These are phyloP conservation scores for Yarrowia yakushimensis DNA, from an alignment of 805 yeast species.

Conservation along the genomic window DNA sequence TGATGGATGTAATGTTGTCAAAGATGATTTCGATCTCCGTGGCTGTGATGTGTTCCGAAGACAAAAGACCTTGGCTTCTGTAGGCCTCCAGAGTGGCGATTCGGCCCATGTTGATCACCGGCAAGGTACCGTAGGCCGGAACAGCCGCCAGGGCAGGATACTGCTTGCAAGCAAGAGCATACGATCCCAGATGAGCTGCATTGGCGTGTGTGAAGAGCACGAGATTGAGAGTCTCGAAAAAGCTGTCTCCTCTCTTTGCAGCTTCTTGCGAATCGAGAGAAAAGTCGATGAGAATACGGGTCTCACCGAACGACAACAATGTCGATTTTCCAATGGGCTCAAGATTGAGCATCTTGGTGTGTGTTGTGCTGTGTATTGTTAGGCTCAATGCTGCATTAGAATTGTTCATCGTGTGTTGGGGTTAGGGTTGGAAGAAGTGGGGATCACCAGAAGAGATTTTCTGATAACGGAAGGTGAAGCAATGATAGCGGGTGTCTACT, in stretches of 20 bases:
- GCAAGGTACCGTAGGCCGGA: slow-evolving; percentile 84
- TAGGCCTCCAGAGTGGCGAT: slow-evolving; percentile 81
- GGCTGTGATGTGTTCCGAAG: slow-evolving; percentile 57
- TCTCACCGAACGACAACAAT: slow-evolving; percentile 4
- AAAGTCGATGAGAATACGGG: slow-evolving; percentile 8
- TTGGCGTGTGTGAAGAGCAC: slow-evolving; percentile 87
- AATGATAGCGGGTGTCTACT: too few relatives aligned
- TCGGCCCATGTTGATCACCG: slow-evolving; percentile 81
- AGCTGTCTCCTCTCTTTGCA: slow-evolving; percentile 44
- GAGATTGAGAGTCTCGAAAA: slow-evolving; percentile 39
- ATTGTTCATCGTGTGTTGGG: neutral
- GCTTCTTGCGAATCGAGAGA: slow-evolving; percentile 40
- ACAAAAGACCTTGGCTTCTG: slow-evolving; percentile 66
- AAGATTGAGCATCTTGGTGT: slow-evolving; percentile 15
- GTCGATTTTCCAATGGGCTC: slow-evolving; percentile 19
- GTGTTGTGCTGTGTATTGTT: neutral
- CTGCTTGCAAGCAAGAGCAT: slow-evolving; percentile 56
- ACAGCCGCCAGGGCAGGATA: slow-evolving; percentile 57
- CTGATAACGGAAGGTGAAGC: too few relatives aligned
- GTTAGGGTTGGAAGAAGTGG: too few relatives aligned
- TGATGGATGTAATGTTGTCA: slow-evolving; percentile 64
- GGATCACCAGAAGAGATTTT: neutral
- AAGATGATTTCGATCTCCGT: slow-evolving; percentile 77
- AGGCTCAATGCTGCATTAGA: neutral
- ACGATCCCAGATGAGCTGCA: slow-evolving; percentile 74